Evolutionary conservation across 192 early-diverging fungal genomes (phyloP).

Genomic region (Rhizoclosmatium sp.): DNA sequence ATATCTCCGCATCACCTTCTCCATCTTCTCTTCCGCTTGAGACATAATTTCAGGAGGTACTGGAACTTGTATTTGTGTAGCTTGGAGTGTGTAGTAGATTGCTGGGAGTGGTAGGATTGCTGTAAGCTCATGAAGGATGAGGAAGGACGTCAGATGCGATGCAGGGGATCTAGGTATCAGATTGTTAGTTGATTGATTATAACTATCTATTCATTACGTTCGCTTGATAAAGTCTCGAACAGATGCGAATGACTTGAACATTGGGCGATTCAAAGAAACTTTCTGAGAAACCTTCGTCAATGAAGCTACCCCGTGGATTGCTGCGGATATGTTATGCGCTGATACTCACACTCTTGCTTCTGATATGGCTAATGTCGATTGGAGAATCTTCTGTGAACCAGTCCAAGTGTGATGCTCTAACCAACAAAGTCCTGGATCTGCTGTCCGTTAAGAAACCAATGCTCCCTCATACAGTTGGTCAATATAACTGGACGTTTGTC

Average conservation of each 20-base stretch:
- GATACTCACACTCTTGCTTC: no score
- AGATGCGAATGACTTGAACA: background rate
- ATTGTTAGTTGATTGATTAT: background rate
- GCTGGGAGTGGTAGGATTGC: slow-evolving; percentile 81
- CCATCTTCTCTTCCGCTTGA: slow-evolving; percentile 49
- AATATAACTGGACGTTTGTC: no score
- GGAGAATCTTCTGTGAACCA: no score
- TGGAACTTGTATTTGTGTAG: slow-evolving; percentile 65
- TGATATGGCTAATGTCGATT: no score
- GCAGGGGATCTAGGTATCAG: slow-evolving; percentile 43
- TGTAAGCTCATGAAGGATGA: slow-evolving; percentile 87
- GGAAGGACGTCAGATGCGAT: slow-evolving; percentile 68
- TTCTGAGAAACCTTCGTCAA: no score
- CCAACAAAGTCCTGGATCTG: no score
- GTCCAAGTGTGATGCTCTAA: no score
- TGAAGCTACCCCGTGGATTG: no score
- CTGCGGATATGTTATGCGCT: no score
- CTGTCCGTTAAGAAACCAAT: no score
- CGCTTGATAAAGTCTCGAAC: background rate
- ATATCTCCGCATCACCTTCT: slow-evolving; percentile 63
- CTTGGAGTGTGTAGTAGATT: slow-evolving; percentile 71
- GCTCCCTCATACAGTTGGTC: no score
- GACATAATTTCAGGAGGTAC: slow-evolving; percentile 72
- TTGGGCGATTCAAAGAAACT: no score
- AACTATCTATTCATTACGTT: background rate